phyloP scores from a whole-genome alignment of 2,329 filamentous ascomycete species.

The Sporothrix phasma region DNA sequence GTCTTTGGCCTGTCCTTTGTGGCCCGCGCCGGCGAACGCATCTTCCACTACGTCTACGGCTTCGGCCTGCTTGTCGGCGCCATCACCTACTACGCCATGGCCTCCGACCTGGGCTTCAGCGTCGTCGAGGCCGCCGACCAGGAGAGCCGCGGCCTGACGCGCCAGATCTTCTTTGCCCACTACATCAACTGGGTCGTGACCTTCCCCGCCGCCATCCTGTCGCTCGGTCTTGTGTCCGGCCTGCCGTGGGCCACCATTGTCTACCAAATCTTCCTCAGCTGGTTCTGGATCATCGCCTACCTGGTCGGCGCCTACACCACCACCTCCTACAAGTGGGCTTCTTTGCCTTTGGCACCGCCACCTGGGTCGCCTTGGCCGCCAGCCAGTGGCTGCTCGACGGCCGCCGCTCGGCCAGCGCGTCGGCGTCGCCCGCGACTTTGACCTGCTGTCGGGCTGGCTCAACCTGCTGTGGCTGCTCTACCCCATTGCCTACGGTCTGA shows the following conservation, averaged over 20 bases:
- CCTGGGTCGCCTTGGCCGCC: slow-evolving; percentile 37
- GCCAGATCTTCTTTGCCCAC: slow-evolving; percentile 46
- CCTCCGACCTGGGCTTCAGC: slow-evolving; percentile 40
- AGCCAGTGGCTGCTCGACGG: slow-evolving; percentile 35
- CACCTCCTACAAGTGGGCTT: slow-evolving; percentile 48
- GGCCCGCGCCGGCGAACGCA: slow-evolving; percentile 37
- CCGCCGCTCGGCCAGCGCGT: slow-evolving; percentile 31
- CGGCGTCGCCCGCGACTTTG: slow-evolving; percentile 36
- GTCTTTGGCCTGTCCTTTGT: slow-evolving; percentile 33
- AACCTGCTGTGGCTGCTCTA: slow-evolving; percentile 46
- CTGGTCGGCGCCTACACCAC: slow-evolving; percentile 38
- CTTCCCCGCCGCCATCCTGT: slow-evolving; percentile 36
- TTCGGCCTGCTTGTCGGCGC: slow-evolving; percentile 39
- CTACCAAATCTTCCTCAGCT: slow-evolving; percentile 39
- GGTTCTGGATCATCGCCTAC: slow-evolving; percentile 43
- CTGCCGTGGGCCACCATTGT: slow-evolving; percentile 47
- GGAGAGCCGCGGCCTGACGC: slow-evolving; percentile 23
- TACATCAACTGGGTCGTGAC: slow-evolving; percentile 46
- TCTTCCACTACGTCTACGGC: slow-evolving; percentile 48
- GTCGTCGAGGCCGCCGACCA: slow-evolving; percentile 28
- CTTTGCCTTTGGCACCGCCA: slow-evolving; percentile 41
- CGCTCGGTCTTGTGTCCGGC: slow-evolving; percentile 39
- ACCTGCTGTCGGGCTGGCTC: slow-evolving; percentile 35
- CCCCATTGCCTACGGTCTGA: slow-evolving; percentile 43
- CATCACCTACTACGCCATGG: slow-evolving; percentile 42